Conservation (phyloP, 1,284 basidiomycete species). For the Earliella scabrosa region DNA sequence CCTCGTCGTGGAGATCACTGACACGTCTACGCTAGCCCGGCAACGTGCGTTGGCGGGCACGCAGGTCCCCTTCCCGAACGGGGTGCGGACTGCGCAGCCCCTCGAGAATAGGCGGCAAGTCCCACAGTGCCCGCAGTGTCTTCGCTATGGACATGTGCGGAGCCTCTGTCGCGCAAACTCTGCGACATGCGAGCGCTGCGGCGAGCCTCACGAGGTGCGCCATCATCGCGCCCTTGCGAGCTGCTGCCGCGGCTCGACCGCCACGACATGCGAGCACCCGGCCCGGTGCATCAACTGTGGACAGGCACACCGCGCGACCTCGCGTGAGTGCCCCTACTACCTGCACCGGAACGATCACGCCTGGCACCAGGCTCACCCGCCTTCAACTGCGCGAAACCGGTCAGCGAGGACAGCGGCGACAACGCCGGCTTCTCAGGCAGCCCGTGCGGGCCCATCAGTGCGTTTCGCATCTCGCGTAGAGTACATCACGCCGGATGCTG, state of each 20-base stretch:
- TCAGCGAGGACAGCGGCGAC: neutral
- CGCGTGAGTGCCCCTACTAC: neutral
- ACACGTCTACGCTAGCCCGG: too few relatives aligned
- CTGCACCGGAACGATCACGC: neutral
- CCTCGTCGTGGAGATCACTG: too few relatives aligned
- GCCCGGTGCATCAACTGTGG: neutral
- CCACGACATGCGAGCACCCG: neutral
- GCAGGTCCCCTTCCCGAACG: neutral
- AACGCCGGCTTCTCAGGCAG: neutral
- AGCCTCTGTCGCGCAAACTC: neutral
- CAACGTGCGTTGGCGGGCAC: too few relatives aligned
- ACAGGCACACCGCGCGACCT: neutral
- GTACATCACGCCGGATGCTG: neutral
- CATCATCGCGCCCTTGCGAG: neutral
- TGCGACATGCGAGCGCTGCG: neutral
- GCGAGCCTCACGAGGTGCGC: neutral
- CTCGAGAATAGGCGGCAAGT: conserved; percentile 1
- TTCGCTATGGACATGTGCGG: neutral
- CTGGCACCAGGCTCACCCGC: conserved; percentile 8
- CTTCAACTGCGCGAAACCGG: neutral
- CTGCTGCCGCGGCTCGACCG: neutral
- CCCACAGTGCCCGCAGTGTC: neutral
- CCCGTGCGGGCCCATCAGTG: neutral
- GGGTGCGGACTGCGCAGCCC: neutral
- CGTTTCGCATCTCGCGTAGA: neutral